Percentiles rank a stretch among this genome's conserved stretches.
These are phyloP conservation scores for Penicillium cosmopolitanum DNA, from an alignment of 495 filamentous ascomycete genomes.

Conservation along the genomic window DNA sequence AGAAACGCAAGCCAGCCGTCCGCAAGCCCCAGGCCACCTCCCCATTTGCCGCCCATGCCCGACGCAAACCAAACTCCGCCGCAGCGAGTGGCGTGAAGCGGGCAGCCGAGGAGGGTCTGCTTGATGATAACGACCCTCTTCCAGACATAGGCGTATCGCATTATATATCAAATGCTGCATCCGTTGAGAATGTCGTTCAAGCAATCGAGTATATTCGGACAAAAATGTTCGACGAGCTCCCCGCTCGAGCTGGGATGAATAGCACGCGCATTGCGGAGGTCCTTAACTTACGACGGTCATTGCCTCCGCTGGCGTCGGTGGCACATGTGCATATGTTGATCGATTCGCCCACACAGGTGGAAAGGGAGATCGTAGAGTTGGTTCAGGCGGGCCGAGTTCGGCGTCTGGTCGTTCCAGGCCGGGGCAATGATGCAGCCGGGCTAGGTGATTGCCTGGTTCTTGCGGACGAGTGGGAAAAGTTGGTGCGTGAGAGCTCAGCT, in stretches of 20 bases:
- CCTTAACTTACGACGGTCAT: constrained; percentile 63
- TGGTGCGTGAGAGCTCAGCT: constrained; percentile 48
- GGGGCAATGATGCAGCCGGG: constrained; percentile 60
- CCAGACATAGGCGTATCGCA: constrained; percentile 43
- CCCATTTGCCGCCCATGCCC: constrained; percentile 56
- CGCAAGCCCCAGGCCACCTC: constrained; percentile 40
- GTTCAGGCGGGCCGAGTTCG: constrained; percentile 61
- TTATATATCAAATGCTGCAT: constrained; percentile 49
- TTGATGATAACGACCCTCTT: constrained; percentile 34
- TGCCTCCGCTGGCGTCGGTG: constrained; percentile 73
- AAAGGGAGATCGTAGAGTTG: constrained; percentile 72
- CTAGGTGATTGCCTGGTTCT: constrained; percentile 75
- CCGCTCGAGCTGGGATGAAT: constrained; percentile 71
- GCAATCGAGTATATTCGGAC: constrained; percentile 63
- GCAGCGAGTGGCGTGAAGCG: constrained; percentile 33
- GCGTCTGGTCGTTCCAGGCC: constrained; percentile 66
- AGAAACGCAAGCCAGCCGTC: constrained; percentile 39
- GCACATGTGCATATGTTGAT: constrained; percentile 73
- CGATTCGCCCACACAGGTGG: constrained; percentile 67
- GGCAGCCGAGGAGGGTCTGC: constrained; percentile 47
- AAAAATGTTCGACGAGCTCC: constrained; percentile 72
- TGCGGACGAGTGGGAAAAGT: constrained; percentile 60
- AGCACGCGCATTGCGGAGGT: constrained; percentile 71
- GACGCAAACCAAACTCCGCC: constrained; percentile 57
- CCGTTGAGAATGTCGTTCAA: constrained; percentile 64